phyloP scores from a whole-genome alignment of 2,329 filamentous ascomycete species.

The Fusarium sarcochroum region DNA sequence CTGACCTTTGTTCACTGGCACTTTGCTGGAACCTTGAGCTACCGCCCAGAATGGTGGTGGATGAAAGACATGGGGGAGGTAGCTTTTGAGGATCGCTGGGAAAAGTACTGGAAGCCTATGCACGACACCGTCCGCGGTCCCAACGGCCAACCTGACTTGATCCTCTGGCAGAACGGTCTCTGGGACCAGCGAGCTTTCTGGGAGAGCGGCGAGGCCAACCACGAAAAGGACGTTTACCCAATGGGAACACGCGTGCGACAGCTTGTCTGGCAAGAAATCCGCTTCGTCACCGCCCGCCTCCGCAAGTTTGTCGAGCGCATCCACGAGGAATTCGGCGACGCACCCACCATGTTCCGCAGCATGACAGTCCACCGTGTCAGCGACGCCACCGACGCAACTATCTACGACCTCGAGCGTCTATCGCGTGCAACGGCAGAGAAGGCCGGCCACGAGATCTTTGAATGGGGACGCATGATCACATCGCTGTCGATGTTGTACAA shows the following conservation, averaged over 20 bases:
- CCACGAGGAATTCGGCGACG: conserved; percentile 20
- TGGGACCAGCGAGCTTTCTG: conserved; percentile 43
- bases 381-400: conserved; percentile 26
- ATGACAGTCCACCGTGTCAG: conserved; percentile 39
- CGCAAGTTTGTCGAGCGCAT: conserved; percentile 30
- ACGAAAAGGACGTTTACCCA: conserved; percentile 34
- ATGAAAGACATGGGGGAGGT: conserved; percentile 41
- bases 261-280: conserved; percentile 40
- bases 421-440: conserved; percentile 36
- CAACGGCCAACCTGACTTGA: conserved; percentile 29
- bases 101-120: conserved; percentile 36
- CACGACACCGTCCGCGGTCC: conserved; percentile 34
- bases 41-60: conserved; percentile 43
- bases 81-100: conserved; percentile 38
- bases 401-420: conserved; percentile 37
- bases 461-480: conserved; percentile 36
- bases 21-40: conserved; percentile 31
- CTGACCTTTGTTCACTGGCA: conserved; percentile 40
- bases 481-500: conserved; percentile 42
- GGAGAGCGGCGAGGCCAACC: conserved; percentile 37
- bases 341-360: conserved; percentile 34
- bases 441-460: conserved; percentile 39
- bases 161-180: conserved; percentile 42
- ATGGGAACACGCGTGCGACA: conserved; percentile 34
- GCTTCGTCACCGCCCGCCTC: conserved; percentile 32